A percentile compares a stretch with the other conserved stretches of the same genome.
Conservation (phyloP, 2,329 filamentous ascomycete genomes). For the Aspergillus caelatus region DNA sequence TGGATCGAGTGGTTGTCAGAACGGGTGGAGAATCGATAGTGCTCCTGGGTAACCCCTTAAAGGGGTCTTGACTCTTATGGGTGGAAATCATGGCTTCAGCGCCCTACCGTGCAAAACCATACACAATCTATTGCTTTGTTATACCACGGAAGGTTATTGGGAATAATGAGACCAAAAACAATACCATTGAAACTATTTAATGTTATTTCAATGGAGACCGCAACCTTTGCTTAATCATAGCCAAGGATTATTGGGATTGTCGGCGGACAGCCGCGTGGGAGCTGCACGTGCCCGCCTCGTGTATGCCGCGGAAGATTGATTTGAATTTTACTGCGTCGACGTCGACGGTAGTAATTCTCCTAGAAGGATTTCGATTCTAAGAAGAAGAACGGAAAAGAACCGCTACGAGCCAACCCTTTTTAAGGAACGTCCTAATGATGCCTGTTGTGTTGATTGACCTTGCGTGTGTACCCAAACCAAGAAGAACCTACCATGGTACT, state of each 20-base stretch:
- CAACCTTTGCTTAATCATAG: neutral
- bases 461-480: too few species aligned
- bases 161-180: neutral
- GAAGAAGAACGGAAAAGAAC: neutral
- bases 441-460: neutral
- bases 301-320: neutral
- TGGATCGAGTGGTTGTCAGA: constrained; percentile 19
- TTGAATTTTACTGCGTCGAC: too few species aligned
- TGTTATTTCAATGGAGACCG: neutral
- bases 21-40: constrained; percentile 13
- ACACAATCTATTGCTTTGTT: neutral
- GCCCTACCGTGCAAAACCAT: neutral
- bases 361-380: neutral
- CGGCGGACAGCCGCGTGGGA: neutral
- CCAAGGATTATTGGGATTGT: neutral
- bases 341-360: neutral
- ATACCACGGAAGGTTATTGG: neutral
- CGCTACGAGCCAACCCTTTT: neutral
- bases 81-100: neutral
- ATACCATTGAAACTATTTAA: neutral
- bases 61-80: neutral
- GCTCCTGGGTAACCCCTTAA: constrained; percentile 10
- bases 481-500: too few species aligned
- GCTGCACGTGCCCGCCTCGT: neutral
- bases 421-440: neutral